phyloP scores from a whole-genome alignment of 768 basidiomycete genomes.

The Fomitopsis pulvina region DNA sequence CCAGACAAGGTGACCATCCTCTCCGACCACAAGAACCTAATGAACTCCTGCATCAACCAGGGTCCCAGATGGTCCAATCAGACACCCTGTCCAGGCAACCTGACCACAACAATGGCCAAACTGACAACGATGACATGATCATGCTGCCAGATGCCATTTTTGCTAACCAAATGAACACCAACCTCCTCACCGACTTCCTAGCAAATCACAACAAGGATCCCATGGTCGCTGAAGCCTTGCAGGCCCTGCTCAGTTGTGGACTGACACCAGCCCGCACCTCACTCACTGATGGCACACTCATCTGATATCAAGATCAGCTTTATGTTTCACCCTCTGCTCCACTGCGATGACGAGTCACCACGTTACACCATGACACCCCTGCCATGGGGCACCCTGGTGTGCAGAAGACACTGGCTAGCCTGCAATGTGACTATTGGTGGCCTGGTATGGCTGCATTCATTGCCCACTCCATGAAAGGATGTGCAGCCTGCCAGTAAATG shows the following conservation, averaged over 20 bases:
- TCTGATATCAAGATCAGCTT: slow-evolving; percentile 24
- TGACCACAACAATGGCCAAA: slow-evolving; percentile 15
- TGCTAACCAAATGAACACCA: neutral
- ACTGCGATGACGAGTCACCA: slow-evolving; percentile 34
- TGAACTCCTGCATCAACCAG: slow-evolving; percentile 24
- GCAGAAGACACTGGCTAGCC: too few species aligned
- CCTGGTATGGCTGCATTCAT: slow-evolving; percentile 22
- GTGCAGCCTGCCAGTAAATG: slow-evolving; percentile 22
- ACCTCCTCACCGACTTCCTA: neutral
- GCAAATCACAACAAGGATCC: neutral
- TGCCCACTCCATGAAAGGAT: slow-evolving; percentile 23
- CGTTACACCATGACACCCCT: too few species aligned
- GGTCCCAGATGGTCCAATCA: slow-evolving; percentile 11
- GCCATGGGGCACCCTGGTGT: too few species aligned
- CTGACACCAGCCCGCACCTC: slow-evolving; percentile 6
- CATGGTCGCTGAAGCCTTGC: slow-evolving; percentile 5
- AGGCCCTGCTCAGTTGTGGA: slow-evolving; percentile 6
- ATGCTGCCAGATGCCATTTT: slow-evolving; percentile 1
- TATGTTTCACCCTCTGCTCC: slow-evolving; percentile 34
- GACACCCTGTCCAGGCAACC: slow-evolving; percentile 17
- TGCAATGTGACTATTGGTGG: too few species aligned
- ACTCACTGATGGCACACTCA: slow-evolving; percentile 23
- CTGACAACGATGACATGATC: slow-evolving; percentile 11
- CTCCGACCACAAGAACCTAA: slow-evolving; percentile 28
- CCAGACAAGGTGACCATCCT: too few species aligned